Conservation (phyloP, 2,329 filamentous ascomycete genomes). For the Tothia fuscella region DNA sequence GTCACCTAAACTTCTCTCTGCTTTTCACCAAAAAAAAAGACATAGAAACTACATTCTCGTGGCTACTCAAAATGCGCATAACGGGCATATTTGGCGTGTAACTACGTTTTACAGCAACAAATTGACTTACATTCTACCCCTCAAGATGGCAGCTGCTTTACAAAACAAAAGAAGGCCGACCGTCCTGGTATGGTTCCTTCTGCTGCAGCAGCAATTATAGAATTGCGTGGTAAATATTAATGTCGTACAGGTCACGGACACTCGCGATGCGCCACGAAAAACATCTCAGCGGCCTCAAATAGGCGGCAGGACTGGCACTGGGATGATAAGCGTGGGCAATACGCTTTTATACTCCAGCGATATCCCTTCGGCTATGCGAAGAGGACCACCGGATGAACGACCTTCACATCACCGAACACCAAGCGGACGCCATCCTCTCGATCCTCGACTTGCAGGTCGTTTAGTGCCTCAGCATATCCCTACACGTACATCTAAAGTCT, state of each 20-base stretch:
- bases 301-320: slow-evolving; percentile 38
- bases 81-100: no score
- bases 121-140: no score
- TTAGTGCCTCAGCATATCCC: slow-evolving; percentile 54
- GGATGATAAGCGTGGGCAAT: slow-evolving; percentile 81
- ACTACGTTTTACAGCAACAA: no score
- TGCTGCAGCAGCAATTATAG: background rate
- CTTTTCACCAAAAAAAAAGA: no score
- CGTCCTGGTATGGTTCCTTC: slow-evolving; percentile 39
- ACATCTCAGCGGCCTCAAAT: slow-evolving; percentile 24
- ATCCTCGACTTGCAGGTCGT: slow-evolving; percentile 45
- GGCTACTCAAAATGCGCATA: no score
- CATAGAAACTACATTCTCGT: no score
- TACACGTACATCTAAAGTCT: slow-evolving; percentile 82
- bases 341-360: slow-evolving; percentile 89
- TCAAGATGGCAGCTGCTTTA: no score
- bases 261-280: slow-evolving; percentile 35
- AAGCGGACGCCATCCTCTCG: slow-evolving; percentile 39
- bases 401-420: slow-evolving; percentile 36
- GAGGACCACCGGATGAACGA: slow-evolving; percentile 49
- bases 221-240: slow-evolving; percentile 14
- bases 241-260: slow-evolving; percentile 51
- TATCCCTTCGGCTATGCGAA: slow-evolving; percentile 86
- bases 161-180: slow-evolving; percentile 34
- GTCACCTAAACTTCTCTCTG: no score